Percentiles rank a stretch among this genome's conserved stretches.
Evolutionary conservation across 306 rosid genomes (phyloP).

Genomic region (Vigna nakashimae): DNA sequence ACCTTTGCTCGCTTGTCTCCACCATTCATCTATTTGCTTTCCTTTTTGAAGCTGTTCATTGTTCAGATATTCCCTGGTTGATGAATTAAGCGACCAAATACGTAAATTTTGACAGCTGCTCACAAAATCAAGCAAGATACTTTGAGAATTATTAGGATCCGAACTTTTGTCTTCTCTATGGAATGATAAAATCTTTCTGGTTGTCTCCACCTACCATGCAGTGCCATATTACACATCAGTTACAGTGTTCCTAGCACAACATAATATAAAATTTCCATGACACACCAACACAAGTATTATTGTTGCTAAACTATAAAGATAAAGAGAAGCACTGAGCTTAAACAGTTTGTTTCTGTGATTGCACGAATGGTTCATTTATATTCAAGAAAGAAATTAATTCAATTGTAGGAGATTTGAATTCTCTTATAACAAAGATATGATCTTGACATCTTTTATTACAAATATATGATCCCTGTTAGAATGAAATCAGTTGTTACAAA

Average conservation of each 20-base stretch:
- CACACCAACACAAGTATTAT: constrained; percentile 39
- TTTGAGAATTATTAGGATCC: constrained; percentile 91
- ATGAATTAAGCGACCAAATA: constrained; percentile 92
- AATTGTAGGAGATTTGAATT: no score
- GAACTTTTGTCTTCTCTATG: constrained; percentile 93
- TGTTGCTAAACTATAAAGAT: background rate
- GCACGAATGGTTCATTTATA: no score
- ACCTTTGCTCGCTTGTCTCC: constrained; percentile 99
- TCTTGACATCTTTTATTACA: no score
- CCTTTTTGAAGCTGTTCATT: constrained; percentile 98
- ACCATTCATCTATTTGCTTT: constrained; percentile 99
- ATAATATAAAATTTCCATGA: constrained; percentile 18
- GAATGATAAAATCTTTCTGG: constrained; percentile 87
- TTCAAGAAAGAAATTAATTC: no score
- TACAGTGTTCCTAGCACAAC: background rate
- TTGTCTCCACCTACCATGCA: constrained; percentile 83
- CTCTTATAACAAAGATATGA: no score
- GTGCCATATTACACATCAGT: constrained; percentile 41
- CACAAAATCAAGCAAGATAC: constrained; percentile 87
- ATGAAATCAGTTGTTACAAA: no score
- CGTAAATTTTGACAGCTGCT: constrained; percentile 99
- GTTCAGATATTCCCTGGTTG: constrained; percentile 90
- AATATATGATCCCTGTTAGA: no score
- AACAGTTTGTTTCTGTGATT: no score
- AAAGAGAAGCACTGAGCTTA: no score